Percentiles rank a stretch among this genome's conserved stretches.
Conservation (phyloP, 2,329 filamentous ascomycete genomes). For the Aspergillus sp. region DNA sequence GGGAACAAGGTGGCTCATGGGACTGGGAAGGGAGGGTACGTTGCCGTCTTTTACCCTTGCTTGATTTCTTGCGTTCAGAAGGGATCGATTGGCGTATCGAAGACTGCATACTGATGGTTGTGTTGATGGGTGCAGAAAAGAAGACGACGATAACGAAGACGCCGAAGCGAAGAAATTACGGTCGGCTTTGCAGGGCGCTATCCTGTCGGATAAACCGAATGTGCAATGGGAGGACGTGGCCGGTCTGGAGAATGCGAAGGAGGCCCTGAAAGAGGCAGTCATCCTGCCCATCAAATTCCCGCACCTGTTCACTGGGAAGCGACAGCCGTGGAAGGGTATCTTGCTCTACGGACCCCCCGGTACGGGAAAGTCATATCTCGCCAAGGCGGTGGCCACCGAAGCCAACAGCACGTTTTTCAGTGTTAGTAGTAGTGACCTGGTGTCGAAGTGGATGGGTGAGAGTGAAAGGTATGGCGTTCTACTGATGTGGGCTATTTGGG, state of each 20-base stretch:
- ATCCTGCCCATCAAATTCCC: conserved; percentile 98
- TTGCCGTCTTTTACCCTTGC: conserved; percentile 1
- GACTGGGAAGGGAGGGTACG: conserved; percentile 56
- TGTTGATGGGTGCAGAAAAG: conserved; percentile 33
- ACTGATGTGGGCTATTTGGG: neutral
- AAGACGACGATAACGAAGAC: conserved; percentile 70
- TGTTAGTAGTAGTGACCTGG: conserved; percentile 92
- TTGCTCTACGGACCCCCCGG: conserved; percentile 92
- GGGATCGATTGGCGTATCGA: conserved; percentile 3
- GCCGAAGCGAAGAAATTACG: conserved; percentile 94
- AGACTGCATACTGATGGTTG: neutral
- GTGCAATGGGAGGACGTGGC: conserved; percentile 98
- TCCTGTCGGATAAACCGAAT: conserved; percentile 92
- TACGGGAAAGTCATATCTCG: conserved; percentile 95
- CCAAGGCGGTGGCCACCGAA: conserved; percentile 96
- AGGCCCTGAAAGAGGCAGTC: conserved; percentile 95
- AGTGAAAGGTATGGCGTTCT: conserved; percentile 74
- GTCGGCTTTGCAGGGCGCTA: conserved; percentile 85
- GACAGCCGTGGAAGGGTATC: conserved; percentile 98
- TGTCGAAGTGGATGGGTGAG: conserved; percentile 99
- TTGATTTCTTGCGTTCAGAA: neutral
- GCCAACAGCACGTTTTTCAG: conserved; percentile 99
- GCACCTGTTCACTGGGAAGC: conserved; percentile 90
- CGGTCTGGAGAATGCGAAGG: conserved; percentile 88
- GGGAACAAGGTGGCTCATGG: conserved; percentile 49